Conservation (phyloP, 768 basidiomycete species). For the Podaxis sp. region DNA sequence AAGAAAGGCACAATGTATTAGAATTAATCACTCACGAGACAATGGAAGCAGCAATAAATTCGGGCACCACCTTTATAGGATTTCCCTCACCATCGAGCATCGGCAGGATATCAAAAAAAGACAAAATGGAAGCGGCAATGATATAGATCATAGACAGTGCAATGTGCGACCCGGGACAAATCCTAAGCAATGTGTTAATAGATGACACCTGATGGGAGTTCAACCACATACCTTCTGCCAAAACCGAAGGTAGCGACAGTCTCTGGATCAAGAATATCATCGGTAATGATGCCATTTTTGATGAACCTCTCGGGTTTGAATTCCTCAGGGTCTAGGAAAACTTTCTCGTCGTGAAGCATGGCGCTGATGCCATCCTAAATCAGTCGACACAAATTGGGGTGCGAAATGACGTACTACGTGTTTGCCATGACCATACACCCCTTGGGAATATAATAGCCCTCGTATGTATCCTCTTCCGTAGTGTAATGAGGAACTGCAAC, state of each 20-base stretch:
- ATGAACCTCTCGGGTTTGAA: constrained; percentile 23
- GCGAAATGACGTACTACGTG: neutral
- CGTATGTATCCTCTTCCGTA: neutral
- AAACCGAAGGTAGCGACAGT: constrained; percentile 27
- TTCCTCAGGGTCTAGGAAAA: constrained; percentile 18
- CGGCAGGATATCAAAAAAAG: constrained; percentile 19
- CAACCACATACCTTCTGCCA: constrained; percentile 24
- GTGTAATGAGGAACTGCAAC: neutral
- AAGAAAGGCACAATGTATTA: neutral
- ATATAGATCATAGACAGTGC: constrained; percentile 4
- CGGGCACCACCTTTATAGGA: constrained; percentile 1
- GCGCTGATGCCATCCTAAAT: constrained; percentile 13
- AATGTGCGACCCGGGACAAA: constrained; percentile 12
- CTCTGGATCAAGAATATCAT: constrained; percentile 25
- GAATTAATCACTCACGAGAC: neutral
- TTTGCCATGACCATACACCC: neutral
- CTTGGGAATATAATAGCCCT: constrained; percentile 1
- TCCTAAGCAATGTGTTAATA: neutral
- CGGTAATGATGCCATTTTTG: constrained; percentile 17
- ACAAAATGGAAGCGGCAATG: constrained; percentile 11
- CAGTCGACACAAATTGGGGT: neutral
- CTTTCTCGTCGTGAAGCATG: constrained; percentile 20
- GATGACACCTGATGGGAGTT: neutral
- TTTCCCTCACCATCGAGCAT: constrained; percentile 5
- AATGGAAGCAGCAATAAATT: neutral